Evolutionary conservation across 2,329 filamentous ascomycete species (phyloP).

Genomic region (Penicillium capsulatum): DNA sequence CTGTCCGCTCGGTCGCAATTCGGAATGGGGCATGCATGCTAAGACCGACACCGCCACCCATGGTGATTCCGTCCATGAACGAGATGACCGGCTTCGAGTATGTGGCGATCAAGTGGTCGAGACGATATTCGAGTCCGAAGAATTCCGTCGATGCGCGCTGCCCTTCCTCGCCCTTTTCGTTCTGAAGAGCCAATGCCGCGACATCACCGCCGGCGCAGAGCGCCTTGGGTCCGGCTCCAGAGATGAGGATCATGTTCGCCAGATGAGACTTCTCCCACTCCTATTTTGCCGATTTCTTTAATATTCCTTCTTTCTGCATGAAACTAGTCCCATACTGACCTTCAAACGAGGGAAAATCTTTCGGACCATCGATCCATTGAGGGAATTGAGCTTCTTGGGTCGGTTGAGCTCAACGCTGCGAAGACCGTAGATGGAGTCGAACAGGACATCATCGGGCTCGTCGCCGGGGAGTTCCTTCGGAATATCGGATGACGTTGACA

Average conservation of each 20-base stretch:
- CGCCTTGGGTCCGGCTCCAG: conserved; percentile 77
- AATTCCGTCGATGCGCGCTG: conserved; percentile 74
- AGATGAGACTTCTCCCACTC: conserved; percentile 96
- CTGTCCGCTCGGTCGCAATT: conserved; percentile 90
- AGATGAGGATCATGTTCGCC: conserved; percentile 88
- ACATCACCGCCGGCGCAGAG: conserved; percentile 96
- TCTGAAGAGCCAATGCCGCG: conserved; percentile 68
- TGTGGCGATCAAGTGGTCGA: conserved; percentile 92
- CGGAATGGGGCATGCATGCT: conserved; percentile 93
- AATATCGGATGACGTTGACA: conserved; percentile 38
- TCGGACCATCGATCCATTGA: conserved; percentile 89
- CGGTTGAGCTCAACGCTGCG: conserved; percentile 92
- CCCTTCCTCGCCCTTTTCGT: conserved; percentile 63
- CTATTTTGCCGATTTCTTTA: conserved; percentile 27
- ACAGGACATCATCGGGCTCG: conserved; percentile 85
- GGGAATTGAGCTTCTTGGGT: conserved; percentile 83
- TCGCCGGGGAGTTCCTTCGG: conserved; percentile 61
- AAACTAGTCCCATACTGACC: conserved; percentile 29
- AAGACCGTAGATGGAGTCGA: conserved; percentile 81
- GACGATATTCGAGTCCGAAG: conserved; percentile 91
- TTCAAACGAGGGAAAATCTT: conserved; percentile 87
- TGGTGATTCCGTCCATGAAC: conserved; percentile 96
- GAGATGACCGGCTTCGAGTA: conserved; percentile 90
- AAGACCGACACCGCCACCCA: conserved; percentile 94
- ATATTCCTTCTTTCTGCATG: conserved; percentile 4